phyloP scores from a whole-genome alignment of 371 early-diverging fungal species.

The Syncephalastrum racemosum region DNA sequence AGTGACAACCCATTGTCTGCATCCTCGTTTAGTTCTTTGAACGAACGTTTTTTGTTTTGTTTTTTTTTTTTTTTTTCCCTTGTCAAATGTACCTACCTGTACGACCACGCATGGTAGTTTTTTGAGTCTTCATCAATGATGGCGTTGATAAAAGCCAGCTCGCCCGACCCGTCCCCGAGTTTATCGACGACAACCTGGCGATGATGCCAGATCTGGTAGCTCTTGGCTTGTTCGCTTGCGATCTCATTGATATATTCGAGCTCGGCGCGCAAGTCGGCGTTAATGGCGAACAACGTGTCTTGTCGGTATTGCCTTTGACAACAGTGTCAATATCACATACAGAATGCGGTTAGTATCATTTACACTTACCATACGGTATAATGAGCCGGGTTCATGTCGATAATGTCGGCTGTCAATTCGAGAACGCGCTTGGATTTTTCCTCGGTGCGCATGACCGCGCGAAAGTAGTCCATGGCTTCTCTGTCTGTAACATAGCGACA shows the following conservation, averaged over 20 bases:
- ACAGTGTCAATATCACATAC: not conserved
- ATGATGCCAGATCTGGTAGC: slow-evolving; percentile 96
- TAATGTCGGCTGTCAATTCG: slow-evolving; percentile 75
- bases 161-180: slow-evolving; percentile 52
- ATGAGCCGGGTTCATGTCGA: slow-evolving; percentile 87
- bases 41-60: no score
- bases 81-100: slow-evolving; percentile 53
- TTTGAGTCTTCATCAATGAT: slow-evolving; percentile 87
- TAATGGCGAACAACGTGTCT: slow-evolving; percentile 66
- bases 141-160: slow-evolving; percentile 68
- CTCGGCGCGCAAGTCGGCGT: slow-evolving; percentile 66
- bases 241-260: slow-evolving; percentile 74
- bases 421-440: slow-evolving; percentile 84
- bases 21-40: not conserved
- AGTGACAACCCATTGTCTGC: slow-evolving; percentile 87
- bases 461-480: slow-evolving; percentile 87
- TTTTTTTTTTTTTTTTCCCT: no score
- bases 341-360: not conserved
- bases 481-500: slow-evolving; percentile 50
- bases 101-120: slow-evolving; percentile 97
- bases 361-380: slow-evolving; percentile 88
- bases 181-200: slow-evolving; percentile 80
- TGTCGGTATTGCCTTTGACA: slow-evolving; percentile 83
- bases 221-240: slow-evolving; percentile 80
- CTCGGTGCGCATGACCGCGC: slow-evolving; percentile 69